phyloP scores from a whole-genome alignment of 2,329 filamentous ascomycete species.

The Aspergillus sp. region DNA sequence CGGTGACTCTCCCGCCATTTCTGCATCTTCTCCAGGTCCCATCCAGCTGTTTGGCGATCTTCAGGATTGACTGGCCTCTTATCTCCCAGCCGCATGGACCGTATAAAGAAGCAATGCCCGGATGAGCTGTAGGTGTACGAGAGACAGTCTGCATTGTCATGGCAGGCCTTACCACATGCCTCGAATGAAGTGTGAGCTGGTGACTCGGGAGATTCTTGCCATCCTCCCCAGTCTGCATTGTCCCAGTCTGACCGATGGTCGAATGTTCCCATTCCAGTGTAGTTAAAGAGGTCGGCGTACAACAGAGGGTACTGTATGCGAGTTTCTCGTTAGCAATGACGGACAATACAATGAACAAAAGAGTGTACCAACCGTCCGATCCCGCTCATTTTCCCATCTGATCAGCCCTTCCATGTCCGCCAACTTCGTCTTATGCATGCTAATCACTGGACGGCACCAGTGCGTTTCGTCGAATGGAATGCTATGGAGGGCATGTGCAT shows the following conservation, averaged over 20 bases:
- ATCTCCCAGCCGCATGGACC: slow-evolving; percentile 17
- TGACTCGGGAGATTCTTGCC: slow-evolving; percentile 19
- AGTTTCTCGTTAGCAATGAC: not conserved
- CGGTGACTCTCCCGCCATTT: slow-evolving; percentile 12
- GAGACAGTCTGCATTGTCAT: slow-evolving; percentile 17
- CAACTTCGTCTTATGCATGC: slow-evolving; percentile 43
- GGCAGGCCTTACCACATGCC: slow-evolving; percentile 21
- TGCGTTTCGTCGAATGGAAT: slow-evolving; percentile 42
- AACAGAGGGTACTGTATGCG: slow-evolving; percentile 12
- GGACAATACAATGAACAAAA: not conserved
- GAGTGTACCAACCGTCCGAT: slow-evolving; percentile 15
- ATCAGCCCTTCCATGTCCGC: slow-evolving; percentile 46
- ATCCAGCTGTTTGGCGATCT: slow-evolving; percentile 17
- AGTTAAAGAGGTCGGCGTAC: slow-evolving; percentile 26
- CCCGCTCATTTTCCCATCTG: slow-evolving; percentile 32
- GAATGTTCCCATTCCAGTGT: slow-evolving; percentile 17
- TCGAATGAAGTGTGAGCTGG: slow-evolving; percentile 23
- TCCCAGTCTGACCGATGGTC: slow-evolving; percentile 25
- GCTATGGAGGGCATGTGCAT: slow-evolving; percentile 43
- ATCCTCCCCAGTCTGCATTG: slow-evolving; percentile 29
- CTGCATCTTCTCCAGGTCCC: slow-evolving; percentile 22
- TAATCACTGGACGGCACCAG: slow-evolving; percentile 48
- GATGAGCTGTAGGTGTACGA: slow-evolving; percentile 19
- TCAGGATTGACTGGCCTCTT: slow-evolving; percentile 7
- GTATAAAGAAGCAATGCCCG: slow-evolving; percentile 18